These are phyloP conservation scores for Fusarium continuum DNA, from an alignment of 2,329 filamentous ascomycete genomes.

Conservation along the genomic window DNA sequence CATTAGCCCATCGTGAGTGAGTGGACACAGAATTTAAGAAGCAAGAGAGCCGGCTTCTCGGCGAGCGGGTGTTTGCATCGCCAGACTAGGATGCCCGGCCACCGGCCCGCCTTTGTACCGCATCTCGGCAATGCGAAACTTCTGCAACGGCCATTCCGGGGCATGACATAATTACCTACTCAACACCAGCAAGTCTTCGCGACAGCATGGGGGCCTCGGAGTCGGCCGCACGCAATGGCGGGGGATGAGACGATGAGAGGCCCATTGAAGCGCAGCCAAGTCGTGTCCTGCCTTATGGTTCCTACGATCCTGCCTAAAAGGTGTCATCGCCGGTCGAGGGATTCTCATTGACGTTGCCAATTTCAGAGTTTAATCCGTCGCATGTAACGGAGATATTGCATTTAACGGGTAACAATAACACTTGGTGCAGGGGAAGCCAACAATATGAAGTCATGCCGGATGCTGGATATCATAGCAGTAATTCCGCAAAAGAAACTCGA, in stretches of 20 bases:
- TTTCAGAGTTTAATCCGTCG: constrained; percentile 17
- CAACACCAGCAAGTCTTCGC: background rate
- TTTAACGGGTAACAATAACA: constrained; percentile 12
- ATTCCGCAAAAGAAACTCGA: background rate
- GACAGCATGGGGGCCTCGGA: background rate
- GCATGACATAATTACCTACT: constrained; percentile 10
- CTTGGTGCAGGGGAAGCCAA: background rate
- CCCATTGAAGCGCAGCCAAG: constrained; percentile 1
- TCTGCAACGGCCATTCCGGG: background rate
- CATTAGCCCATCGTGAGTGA: background rate
- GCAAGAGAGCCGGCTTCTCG: background rate
- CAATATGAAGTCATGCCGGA: constrained; percentile 1
- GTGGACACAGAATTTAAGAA: background rate
- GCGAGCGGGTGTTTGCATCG: background rate
- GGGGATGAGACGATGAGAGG: constrained; percentile 1
- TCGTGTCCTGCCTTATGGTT: constrained; percentile 2
- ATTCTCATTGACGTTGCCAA: constrained; percentile 12
- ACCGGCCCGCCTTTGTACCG: constrained; percentile 3
- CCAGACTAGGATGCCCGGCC: constrained; percentile 5
- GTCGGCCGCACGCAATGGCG: background rate
- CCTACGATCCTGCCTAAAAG: background rate
- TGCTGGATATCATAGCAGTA: background rate
- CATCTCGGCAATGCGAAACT: constrained; percentile 1
- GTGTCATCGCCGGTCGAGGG: constrained; percentile 1
- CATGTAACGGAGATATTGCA: constrained; percentile 23